Evolutionary conservation across 192 early-diverging fungal species (phyloP).

Genomic region (Backusella tarrabulga): DNA sequence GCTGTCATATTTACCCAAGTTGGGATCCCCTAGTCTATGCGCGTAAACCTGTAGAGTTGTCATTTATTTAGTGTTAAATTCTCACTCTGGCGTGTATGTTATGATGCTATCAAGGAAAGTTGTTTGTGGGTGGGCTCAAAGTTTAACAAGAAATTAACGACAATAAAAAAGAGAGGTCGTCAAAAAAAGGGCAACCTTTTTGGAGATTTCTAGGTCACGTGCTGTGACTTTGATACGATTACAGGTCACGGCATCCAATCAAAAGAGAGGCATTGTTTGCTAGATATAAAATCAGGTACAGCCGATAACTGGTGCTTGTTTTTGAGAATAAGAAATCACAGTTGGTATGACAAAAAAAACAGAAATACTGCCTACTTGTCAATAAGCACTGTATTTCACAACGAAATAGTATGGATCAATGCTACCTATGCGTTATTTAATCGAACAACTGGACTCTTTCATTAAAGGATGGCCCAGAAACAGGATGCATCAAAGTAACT

Average conservation of each 20-base stretch:
- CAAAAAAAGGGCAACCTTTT: conserved; percentile 4
- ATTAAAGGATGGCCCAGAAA: no score
- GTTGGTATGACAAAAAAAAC: no score
- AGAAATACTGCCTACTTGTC: no score
- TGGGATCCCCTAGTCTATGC: conserved; percentile 49
- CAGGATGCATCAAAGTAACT: no score
- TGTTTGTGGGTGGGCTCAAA: not conserved
- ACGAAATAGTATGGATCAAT: no score
- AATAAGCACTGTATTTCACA: no score
- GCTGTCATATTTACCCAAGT: conserved; percentile 37
- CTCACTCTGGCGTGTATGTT: not conserved
- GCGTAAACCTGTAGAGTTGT: conserved; percentile 49
- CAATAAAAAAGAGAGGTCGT: not conserved
- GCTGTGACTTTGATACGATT: not conserved
- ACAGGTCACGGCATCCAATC: not conserved
- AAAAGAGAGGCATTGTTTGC: not conserved
- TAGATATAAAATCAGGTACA: not conserved
- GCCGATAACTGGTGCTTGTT: not conserved
- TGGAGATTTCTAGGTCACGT: not conserved
- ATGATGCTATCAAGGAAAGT: not conserved
- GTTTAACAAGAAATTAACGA: conserved; percentile 7
- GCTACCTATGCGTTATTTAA: no score
- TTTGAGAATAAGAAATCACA: not conserved
- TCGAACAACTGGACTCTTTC: no score
- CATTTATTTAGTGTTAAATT: conserved; percentile 16